These are phyloP conservation scores for Saccharomycopsis sp. DNA, from an alignment of 805 yeast species.

Conservation along the genomic window DNA sequence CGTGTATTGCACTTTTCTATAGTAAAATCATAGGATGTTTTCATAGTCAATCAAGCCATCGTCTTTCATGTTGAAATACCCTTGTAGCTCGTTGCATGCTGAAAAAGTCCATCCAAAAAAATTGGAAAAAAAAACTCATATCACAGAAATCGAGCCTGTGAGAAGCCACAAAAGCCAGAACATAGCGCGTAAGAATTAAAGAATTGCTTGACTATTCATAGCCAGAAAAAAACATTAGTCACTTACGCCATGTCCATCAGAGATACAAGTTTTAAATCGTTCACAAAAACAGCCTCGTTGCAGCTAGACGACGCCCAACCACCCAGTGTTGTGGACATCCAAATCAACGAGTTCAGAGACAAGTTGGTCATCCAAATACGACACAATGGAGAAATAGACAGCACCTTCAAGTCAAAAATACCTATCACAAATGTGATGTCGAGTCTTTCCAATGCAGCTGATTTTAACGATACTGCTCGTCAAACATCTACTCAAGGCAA, in stretches of 20 bases:
- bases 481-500: background rate
- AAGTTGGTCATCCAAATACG: background rate
- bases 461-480: background rate
- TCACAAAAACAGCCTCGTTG: background rate
- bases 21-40: no score
- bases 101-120: no score
- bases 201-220: no score
- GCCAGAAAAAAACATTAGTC: no score
- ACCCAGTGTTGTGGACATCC: background rate
- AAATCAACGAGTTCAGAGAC: background rate
- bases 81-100: no score
- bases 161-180: no score
- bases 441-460: background rate
- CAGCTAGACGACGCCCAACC: background rate
- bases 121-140: no score
- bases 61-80: no score
- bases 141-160: no score
- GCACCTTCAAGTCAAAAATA: background rate
- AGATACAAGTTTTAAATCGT: background rate
- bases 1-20: no score
- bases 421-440: slow-evolving; percentile 1
- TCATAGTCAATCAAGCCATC: no score
- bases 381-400: background rate
- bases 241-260: background rate
- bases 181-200: no score